Base-by-base conservation (phyloP, 2,329 filamentous ascomycete species). In the Acrodontium crateriforme region DNA sequence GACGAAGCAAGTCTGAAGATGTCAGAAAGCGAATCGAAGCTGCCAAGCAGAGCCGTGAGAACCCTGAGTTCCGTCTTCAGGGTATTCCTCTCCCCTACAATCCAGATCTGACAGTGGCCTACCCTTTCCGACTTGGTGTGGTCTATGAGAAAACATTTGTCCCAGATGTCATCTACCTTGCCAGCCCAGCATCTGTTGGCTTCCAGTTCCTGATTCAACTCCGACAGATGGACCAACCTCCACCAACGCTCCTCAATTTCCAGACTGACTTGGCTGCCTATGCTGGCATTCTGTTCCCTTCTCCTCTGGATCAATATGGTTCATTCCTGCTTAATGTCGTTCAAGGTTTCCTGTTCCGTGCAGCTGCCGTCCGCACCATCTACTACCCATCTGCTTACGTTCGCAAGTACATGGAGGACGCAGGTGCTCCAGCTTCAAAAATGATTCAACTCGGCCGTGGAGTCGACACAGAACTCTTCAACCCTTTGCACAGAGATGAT, bases 171-270 rank as follows among this genome's bases (percentile, higher is more conserved):
- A 70, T 80, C 42, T 80, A 80, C 42, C 58, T 80, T 9, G 75
- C 75, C 2, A 77, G 71, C 23, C 75, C 75, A 1, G 76, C 75
- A 2, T 76, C 71, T 4, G 56, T 79, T 3, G 75, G 76, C 3
- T 80, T 80, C 41, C 75, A 80, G 38, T 68, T 79, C 30, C 63
- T 80, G 52, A 58, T 79, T n/a, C 74, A 79, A 46, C 55, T 78
- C 27, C 64, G 71, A 24, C 73, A 77, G 39, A 62, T 77, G 29
- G 49, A 49, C 13, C 56, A 65, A 17, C 58, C 59, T 6, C 70
- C 71, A 22, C 64, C 73, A 1, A 58, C 77, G 2, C 59, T 79
- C 23, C 67, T 74, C 47, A 81, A 79, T 49, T 80, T 78, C 39
- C 75, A 80, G 50, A 81, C 75, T 1, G 75, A 80, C 45, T 56